A percentile compares a stretch with the other conserved stretches of the same genome.
phyloP scores from a whole-genome alignment of 2,329 filamentous ascomycete species.

The Cladosporium phlei region DNA sequence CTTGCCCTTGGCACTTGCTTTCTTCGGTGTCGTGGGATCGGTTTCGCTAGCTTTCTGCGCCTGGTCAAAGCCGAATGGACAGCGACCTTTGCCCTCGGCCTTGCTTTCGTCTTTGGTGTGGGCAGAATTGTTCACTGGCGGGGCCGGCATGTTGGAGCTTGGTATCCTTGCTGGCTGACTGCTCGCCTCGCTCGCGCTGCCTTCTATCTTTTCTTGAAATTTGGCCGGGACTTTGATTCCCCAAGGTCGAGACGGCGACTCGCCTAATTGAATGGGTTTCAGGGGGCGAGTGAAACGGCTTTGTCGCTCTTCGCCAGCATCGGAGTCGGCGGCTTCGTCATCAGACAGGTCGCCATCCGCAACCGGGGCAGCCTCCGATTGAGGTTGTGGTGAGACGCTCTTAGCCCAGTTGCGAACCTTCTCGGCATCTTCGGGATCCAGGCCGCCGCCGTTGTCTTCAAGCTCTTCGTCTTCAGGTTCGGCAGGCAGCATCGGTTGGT shows the following conservation, averaged over 20 bases:
- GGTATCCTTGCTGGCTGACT: constrained; percentile 45
- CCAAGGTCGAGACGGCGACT: constrained; percentile 90
- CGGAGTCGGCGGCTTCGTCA: constrained; percentile 35
- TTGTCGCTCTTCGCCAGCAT: constrained; percentile 47
- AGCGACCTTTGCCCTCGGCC: constrained; percentile 2
- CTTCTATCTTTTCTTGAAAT: constrained; percentile 37
- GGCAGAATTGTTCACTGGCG: not conserved
- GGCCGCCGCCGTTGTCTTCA: constrained; percentile 33
- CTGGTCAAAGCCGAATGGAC: constrained; percentile 21
- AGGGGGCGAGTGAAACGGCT: constrained; percentile 78
- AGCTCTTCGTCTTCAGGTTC: constrained; percentile 42
- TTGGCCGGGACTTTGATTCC: constrained; percentile 74
- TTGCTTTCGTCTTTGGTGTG: not conserved
- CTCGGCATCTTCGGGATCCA: constrained; percentile 54
- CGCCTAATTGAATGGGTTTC: constrained; percentile 86
- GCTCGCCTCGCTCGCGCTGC: constrained; percentile 32
- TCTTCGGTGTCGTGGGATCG: not conserved
- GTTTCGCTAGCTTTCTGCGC: not conserved
- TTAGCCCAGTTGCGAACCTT: constrained; percentile 85
- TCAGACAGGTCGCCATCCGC: constrained; percentile 17
- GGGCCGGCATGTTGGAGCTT: constrained; percentile 1
- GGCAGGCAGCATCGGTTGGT: constrained; percentile 70
- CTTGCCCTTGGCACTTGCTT: not conserved
- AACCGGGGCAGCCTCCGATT: constrained; percentile 28
- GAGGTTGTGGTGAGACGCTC: constrained; percentile 58